Percentiles rank a stretch among this genome's conserved stretches.
phyloP scores from a whole-genome alignment of 2,329 filamentous ascomycete genomes.

The Botryotinia calthae region DNA sequence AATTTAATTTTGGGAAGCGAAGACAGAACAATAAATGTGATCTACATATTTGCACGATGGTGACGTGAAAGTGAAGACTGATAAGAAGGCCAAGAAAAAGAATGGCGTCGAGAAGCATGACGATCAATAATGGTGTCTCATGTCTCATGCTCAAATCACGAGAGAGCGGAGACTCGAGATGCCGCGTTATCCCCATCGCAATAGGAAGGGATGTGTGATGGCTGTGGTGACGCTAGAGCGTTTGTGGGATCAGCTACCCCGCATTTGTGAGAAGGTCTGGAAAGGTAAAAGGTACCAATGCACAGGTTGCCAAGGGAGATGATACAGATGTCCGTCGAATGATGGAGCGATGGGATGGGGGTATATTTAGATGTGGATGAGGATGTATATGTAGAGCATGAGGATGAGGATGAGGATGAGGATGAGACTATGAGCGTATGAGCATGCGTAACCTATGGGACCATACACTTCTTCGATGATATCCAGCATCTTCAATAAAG shows the following conservation, averaged over 20 bases:
- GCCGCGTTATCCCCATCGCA: not conserved
- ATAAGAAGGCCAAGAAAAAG: not conserved
- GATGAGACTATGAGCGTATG: too few species aligned
- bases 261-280: not conserved
- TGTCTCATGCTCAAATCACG: not conserved
- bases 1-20: not conserved
- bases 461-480: too few species aligned
- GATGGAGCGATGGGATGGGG: not conserved
- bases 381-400: not conserved
- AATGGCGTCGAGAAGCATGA: not conserved
- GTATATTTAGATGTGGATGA: not conserved
- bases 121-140: not conserved
- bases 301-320: not conserved
- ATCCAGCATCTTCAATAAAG: too few species aligned
- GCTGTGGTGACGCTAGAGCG: not conserved
- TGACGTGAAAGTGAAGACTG: too few species aligned
- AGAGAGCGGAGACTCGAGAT: not conserved
- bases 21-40: not conserved
- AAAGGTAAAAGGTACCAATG: not conserved
- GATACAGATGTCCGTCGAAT: not conserved
- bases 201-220: not conserved
- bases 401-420: not conserved
- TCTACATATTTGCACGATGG: too few species aligned
- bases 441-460: too few species aligned
- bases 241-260: not conserved